Conservation (phyloP, 2,329 filamentous ascomycete species). For the Coniella lustricola region DNA sequence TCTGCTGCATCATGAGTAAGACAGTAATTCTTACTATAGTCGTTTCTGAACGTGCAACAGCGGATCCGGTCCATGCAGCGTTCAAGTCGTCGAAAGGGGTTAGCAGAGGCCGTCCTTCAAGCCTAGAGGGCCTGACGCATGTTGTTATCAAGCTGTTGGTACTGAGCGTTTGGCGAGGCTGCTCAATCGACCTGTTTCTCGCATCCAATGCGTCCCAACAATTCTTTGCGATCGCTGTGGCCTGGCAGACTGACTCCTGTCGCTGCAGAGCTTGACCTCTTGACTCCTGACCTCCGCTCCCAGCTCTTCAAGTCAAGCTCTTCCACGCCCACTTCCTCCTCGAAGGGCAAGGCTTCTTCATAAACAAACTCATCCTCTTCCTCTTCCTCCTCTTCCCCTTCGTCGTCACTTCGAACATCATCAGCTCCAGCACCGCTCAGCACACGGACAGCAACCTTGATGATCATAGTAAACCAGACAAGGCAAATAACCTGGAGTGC, state of each 20-base stretch:
- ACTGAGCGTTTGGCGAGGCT: not conserved
- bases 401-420: conserved; percentile 81
- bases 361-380: conserved; percentile 44
- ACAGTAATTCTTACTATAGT: not conserved
- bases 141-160: not conserved
- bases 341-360: conserved; percentile 50
- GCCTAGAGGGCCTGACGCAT: not conserved
- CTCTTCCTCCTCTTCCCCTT: conserved; percentile 56
- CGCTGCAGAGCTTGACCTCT: conserved; percentile 40
- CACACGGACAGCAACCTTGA: conserved; percentile 74
- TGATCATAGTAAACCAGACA: conserved; percentile 83
- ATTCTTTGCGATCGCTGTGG: conserved; percentile 70
- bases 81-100: not conserved
- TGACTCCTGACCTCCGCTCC: conserved; percentile 49
- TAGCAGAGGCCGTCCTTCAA: not conserved
- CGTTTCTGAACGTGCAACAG: not conserved
- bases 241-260: conserved; percentile 60
- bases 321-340: conserved; percentile 72
- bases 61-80: not conserved
- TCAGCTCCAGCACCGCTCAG: conserved; percentile 71
- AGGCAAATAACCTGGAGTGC: conserved; percentile 74
- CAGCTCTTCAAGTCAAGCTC: conserved; percentile 59
- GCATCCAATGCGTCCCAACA: conserved; percentile 75
- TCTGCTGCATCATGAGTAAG: not conserved
- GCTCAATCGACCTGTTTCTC: conserved; percentile 60